phyloP scores from a whole-genome alignment of 2,329 filamentous ascomycete genomes.

The Penicillium polonicum region DNA sequence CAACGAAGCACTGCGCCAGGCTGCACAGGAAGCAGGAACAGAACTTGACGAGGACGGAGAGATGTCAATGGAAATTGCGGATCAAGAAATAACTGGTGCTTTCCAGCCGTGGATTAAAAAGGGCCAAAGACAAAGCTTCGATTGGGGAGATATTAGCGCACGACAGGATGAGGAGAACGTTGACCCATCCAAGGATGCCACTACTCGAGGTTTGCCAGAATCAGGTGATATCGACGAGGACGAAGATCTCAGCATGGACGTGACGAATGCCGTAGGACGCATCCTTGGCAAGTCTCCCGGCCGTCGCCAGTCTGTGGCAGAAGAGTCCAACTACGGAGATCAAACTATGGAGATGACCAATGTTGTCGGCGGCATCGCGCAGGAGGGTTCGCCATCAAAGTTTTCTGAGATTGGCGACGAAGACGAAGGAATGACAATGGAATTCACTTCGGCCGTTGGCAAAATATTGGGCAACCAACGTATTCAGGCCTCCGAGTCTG shows the following conservation, averaged over 20 bases:
- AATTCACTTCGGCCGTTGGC: constrained; percentile 48
- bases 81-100: constrained; percentile 54
- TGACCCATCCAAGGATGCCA: constrained; percentile 31
- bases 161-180: constrained; percentile 49
- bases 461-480: constrained; percentile 37
- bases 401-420: constrained; percentile 25
- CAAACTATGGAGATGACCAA: constrained; percentile 51
- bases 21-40: constrained; percentile 72
- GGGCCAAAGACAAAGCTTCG: constrained; percentile 41
- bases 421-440: constrained; percentile 50
- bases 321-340: constrained; percentile 49
- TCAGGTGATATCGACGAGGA: constrained; percentile 51
- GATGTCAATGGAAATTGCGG: constrained; percentile 76
- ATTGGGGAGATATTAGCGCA: constrained; percentile 44
- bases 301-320: constrained; percentile 42
- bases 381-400: constrained; percentile 18
- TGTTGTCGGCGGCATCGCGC: constrained; percentile 43
- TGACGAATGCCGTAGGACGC: constrained; percentile 76
- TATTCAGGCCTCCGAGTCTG: constrained; percentile 16
- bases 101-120: constrained; percentile 52
- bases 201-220: constrained; percentile 15
- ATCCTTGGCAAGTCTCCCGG: constrained; percentile 59
- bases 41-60: constrained; percentile 66
- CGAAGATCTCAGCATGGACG: constrained; percentile 88
- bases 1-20: constrained; percentile 74